phyloP scores from a whole-genome alignment of 1,139 yeast species.

The Nakaseomyces delphensis region DNA sequence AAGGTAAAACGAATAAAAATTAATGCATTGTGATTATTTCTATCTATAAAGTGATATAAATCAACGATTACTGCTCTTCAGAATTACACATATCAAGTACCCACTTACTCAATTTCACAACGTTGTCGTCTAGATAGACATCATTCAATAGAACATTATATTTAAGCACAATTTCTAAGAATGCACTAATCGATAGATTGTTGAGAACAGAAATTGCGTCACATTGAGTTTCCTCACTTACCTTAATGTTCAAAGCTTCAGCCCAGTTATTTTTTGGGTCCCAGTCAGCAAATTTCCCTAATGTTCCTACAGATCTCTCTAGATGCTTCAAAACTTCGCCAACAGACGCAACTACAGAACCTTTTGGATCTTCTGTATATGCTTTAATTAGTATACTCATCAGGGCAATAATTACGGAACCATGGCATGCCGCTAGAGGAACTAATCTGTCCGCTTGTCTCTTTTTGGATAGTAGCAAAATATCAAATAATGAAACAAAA shows the following conservation, averaged over 20 bases:
- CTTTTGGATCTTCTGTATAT: slow-evolving; percentile 52
- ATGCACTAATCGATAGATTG: slow-evolving; percentile 54
- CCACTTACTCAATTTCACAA: slow-evolving; percentile 61
- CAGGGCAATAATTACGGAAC: slow-evolving; percentile 53
- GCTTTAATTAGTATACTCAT: slow-evolving; percentile 45
- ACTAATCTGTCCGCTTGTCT: slow-evolving; percentile 48
- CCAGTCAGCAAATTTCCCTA: slow-evolving; percentile 39
- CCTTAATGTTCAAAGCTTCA: neutral
- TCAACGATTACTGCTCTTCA: neutral
- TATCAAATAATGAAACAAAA: slow-evolving; percentile 22
- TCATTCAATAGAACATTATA: slow-evolving; percentile 58
- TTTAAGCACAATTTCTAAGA: slow-evolving; percentile 53
- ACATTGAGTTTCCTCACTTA: slow-evolving; percentile 7
- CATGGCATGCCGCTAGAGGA: slow-evolving; percentile 54
- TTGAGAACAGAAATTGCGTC: slow-evolving; percentile 49
- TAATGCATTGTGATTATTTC: neutral
- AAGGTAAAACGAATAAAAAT: too few species aligned
- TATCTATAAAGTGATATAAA: neutral
- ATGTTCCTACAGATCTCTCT: slow-evolving; percentile 50
- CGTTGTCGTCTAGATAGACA: slow-evolving; percentile 51
- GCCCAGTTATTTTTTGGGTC: slow-evolving; percentile 12
- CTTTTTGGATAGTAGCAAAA: slow-evolving; percentile 26
- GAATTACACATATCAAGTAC: slow-evolving; percentile 43
- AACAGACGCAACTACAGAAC: slow-evolving; percentile 44
- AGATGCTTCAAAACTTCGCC: slow-evolving; percentile 50